Evolutionary conservation across 2,329 filamentous ascomycete genomes (phyloP), one percentile per base, ranked within the genome.

Genomic region (Colletotrichum destructivum): DNA sequence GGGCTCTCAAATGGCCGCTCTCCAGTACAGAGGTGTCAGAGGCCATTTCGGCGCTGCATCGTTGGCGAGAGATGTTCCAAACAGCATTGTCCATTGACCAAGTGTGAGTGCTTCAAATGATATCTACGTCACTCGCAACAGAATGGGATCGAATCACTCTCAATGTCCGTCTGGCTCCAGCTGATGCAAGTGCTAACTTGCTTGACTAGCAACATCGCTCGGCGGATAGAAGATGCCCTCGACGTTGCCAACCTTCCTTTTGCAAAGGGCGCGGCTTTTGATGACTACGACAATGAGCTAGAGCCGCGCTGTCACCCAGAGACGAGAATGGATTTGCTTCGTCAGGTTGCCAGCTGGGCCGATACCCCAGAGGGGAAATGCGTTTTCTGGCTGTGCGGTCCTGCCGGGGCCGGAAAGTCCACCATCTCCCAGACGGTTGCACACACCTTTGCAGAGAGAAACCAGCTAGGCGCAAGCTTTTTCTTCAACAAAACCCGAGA

Each of bases 401-500:
- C 82, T 77, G 82, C 81, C 1, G 82, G 82, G 1, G 83, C 80
- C 0, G 81, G 82, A 2, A 84, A 84, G 52, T 84, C 82, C 0
- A 84, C 81, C 7, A 80, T 84, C 4, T 78, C 80, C 4, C 71
- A 73, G 12, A 74, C 72, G 0, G 40, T 76, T 1, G 68, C 57
- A 16, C 44, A 62, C 13, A 38, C 23, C 0, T 8, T 72, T 1
- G 42, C 21, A n/a, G 3, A 15, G 2, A 7, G 4, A 0, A 13
- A 60, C 0, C 8, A 6, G 0, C 72, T 84, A 0, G 79, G 74
- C 0, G 81, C 80, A 0, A 82, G 79, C 11, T 86, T 86, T 73
- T 85, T 86, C 75, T 87, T 85, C 75, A 84, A 82, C 47, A 79
- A 75, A 65, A 82, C 79, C 1, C 80, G 81, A 54, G 74, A 65